A percentile compares a stretch with the other conserved stretches of the same genome.
These are phyloP conservation scores for Plasmodium gonderi DNA, from an alignment of 169 alveolate genomes.

Conservation along the genomic window DNA sequence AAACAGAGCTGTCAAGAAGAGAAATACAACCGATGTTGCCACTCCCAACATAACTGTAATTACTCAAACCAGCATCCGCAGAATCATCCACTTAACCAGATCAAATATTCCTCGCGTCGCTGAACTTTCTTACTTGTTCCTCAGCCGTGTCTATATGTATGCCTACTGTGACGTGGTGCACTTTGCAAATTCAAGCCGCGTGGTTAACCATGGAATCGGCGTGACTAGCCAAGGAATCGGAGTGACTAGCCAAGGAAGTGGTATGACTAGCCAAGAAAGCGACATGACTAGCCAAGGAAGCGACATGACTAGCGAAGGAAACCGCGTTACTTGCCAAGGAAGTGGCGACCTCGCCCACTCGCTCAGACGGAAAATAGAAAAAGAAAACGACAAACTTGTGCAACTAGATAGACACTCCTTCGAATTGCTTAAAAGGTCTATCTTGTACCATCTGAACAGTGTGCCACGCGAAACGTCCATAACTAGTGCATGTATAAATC, in stretches of 20 bases:
- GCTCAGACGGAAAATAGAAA: slow-evolving; percentile 1
- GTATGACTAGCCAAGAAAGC: not conserved
- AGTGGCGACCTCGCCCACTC: not conserved
- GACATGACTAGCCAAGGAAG: not conserved
- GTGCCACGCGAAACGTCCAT: not conserved
- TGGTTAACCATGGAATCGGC: not conserved
- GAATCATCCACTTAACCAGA: not conserved
- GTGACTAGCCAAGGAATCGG: not conserved
- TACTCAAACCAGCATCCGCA: not conserved
- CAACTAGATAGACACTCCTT: slow-evolving; percentile 18
- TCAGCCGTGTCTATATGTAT: slow-evolving; percentile 14
- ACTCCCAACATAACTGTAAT: not conserved
- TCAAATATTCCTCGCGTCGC: slow-evolving; percentile 4
- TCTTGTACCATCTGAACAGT: not conserved
- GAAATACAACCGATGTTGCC: too few species aligned
- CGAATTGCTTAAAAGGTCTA: not conserved
- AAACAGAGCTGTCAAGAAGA: too few species aligned
- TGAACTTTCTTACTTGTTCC: not conserved
- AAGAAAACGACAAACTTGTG: not conserved
- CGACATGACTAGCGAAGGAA: not conserved
- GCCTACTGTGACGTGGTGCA: not conserved
- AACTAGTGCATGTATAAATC: slow-evolving; percentile 22
- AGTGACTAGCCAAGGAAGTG: not conserved
- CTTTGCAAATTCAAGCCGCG: not conserved
- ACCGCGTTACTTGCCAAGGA: too few species aligned